These are phyloP conservation scores for Agrocybe pediades DNA, from an alignment of 768 basidiomycete genomes.

Conservation along the genomic window DNA sequence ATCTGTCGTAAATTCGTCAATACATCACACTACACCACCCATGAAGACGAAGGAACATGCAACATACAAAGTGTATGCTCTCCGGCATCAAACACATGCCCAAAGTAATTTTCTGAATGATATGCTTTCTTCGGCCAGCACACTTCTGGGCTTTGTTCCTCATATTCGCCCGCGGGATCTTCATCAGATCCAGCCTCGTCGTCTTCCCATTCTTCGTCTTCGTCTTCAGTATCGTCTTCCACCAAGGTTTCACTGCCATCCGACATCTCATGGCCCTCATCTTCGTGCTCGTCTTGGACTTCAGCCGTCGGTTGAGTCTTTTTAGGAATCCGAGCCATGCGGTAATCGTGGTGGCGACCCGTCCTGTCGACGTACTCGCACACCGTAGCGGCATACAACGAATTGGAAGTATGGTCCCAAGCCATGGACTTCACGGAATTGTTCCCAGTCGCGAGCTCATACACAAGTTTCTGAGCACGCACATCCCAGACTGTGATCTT, in stretches of 20 bases:
- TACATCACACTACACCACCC: too few relatives aligned
- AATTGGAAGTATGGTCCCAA: constrained; percentile 31
- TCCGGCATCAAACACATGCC: constrained; percentile 36
- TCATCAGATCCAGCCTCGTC: neutral
- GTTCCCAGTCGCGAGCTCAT: constrained; percentile 47
- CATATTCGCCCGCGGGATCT: constrained; percentile 6
- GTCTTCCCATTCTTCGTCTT: constrained; percentile 18
- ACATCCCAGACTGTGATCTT: constrained; percentile 45
- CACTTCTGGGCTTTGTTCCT: constrained; percentile 20
- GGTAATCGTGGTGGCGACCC: constrained; percentile 14
- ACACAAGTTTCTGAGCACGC: constrained; percentile 33
- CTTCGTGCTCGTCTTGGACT: neutral
- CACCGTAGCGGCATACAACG: constrained; percentile 36
- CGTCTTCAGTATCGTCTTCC: constrained; percentile 12
- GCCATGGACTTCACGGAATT: constrained; percentile 35
- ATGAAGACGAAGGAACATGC: neutral
- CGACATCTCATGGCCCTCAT: neutral
- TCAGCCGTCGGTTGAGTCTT: neutral
- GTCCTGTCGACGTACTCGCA: constrained; percentile 14
- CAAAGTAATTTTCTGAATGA: constrained; percentile 29
- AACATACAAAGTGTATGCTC: constrained; percentile 35
- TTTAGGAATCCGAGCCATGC: constrained; percentile 15
- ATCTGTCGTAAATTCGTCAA: neutral
- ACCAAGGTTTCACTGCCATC: constrained; percentile 1
- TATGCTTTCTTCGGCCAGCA: constrained; percentile 31